Conservation (phyloP, 768 basidiomycete genomes). For the Dioszegia aurantiaca region DNA sequence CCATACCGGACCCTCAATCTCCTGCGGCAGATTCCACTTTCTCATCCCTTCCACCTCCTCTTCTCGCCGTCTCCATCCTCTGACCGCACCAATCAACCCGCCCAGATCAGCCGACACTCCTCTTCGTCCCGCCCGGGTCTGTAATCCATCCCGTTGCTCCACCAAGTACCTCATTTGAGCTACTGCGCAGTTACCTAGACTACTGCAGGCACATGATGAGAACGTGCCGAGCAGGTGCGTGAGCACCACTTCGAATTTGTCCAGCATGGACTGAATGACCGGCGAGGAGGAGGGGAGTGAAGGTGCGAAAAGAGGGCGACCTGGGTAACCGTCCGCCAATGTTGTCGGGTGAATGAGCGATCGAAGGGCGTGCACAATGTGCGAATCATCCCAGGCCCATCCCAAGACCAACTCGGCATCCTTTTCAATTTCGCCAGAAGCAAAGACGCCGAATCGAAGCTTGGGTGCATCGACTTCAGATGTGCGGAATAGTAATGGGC, state of each 20-base stretch:
- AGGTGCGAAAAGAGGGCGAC: slow-evolving; percentile 47
- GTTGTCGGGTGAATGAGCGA: slow-evolving; percentile 54
- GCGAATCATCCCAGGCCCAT: slow-evolving; percentile 97
- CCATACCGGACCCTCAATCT: slow-evolving; percentile 9
- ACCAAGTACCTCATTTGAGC: slow-evolving; percentile 46
- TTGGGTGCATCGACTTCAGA: slow-evolving; percentile 31
- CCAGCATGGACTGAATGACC: slow-evolving; percentile 16
- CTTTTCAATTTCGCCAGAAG: slow-evolving; percentile 67
- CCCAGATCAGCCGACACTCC: slow-evolving; percentile 37
- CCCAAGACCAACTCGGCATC: slow-evolving; percentile 83
- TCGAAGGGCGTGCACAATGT: slow-evolving; percentile 68
- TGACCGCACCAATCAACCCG: slow-evolving; percentile 41
- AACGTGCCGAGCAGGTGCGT: slow-evolving; percentile 46
- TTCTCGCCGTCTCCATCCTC: slow-evolving; percentile 49
- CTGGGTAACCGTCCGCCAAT: slow-evolving; percentile 58
- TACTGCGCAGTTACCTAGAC: slow-evolving; percentile 44
- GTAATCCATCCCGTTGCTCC: slow-evolving; percentile 21
- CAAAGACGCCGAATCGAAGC: slow-evolving; percentile 75
- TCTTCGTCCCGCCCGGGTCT: slow-evolving; percentile 27
- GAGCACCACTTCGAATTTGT: slow-evolving; percentile 42
- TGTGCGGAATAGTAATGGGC: slow-evolving; percentile 57
- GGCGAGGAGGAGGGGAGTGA: slow-evolving; percentile 3
- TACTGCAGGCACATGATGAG: slow-evolving; percentile 47
- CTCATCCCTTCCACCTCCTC: slow-evolving; percentile 35
- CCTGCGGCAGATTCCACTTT: slow-evolving; percentile 16